phyloP scores from a whole-genome alignment of 495 filamentous ascomycete genomes.

The Penicillium verhagenii region DNA sequence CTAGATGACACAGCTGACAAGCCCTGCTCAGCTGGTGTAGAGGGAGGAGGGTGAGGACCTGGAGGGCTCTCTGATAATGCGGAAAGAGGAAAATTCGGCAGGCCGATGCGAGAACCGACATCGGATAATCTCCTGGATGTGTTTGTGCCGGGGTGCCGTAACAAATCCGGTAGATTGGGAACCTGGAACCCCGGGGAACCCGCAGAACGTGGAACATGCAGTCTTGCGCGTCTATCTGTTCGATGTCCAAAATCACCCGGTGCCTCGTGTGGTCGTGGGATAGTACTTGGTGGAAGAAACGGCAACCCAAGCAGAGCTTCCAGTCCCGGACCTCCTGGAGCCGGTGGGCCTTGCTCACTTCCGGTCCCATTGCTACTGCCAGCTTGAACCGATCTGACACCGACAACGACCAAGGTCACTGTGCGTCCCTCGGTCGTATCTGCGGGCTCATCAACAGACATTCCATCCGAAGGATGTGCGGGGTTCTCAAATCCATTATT shows the following conservation, averaged over 20 bases:
- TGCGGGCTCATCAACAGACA: conserved; percentile 44
- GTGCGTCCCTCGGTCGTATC: conserved; percentile 59
- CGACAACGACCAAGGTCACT: conserved; percentile 69
- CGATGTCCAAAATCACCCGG: conserved; percentile 34
- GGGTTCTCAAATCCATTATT: conserved; percentile 16
- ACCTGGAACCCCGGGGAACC: conserved; percentile 46
- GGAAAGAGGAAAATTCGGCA: conserved; percentile 35
- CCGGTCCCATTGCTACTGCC: conserved; percentile 45
- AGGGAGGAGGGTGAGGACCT: conserved; percentile 65
- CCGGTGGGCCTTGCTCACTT: conserved; percentile 44
- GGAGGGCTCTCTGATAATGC: conserved; percentile 56
- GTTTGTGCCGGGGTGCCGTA: conserved; percentile 39
- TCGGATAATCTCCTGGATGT: conserved; percentile 41
- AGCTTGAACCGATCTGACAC: conserved; percentile 66
- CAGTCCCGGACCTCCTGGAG: conserved; percentile 38
- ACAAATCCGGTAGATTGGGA: conserved; percentile 44
- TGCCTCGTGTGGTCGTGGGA: conserved; percentile 39
- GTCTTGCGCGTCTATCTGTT: conserved; percentile 47
- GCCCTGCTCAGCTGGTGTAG: conserved; percentile 64
- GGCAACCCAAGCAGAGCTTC: conserved; percentile 54
- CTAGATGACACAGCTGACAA: conserved; percentile 58
- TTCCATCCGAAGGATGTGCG: conserved; percentile 21
- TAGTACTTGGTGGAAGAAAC: conserved; percentile 57
- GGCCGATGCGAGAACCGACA: conserved; percentile 24
- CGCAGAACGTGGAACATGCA: conserved; percentile 47